Evolutionary conservation across 345 rosid genomes (phyloP).

Genomic region (Dovyalis caffra): DNA sequence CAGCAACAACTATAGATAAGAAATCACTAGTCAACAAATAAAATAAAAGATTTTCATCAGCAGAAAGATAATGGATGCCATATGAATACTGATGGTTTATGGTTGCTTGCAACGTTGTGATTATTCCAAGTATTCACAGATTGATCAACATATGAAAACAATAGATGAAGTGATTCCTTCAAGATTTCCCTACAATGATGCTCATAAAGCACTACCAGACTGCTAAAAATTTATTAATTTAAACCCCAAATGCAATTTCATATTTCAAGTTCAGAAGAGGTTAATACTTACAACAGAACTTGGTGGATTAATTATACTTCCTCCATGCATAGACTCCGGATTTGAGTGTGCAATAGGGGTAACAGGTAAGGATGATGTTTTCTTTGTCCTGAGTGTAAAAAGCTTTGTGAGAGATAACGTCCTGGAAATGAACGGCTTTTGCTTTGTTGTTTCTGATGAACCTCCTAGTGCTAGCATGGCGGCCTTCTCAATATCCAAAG

Average conservation of each 20-base stretch:
- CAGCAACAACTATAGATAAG: background rate
- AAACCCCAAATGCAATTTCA: background rate
- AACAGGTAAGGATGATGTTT: constrained; percentile 64
- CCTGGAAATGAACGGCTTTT: constrained; percentile 46
- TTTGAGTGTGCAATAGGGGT: constrained; percentile 74
- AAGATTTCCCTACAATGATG: background rate
- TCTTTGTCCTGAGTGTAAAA: constrained; percentile 52
- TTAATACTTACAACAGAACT: constrained; percentile 43
- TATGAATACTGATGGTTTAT: background rate
- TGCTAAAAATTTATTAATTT: background rate
- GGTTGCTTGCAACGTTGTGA: background rate
- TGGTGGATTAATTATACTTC: constrained; percentile 37
- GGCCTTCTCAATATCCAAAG: constrained; percentile 73
- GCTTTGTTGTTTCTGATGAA: constrained; percentile 35
- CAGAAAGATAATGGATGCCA: background rate
- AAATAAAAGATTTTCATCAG: background rate
- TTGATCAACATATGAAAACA: background rate
- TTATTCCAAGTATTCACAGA: background rate
- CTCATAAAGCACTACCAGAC: background rate
- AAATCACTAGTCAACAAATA: background rate
- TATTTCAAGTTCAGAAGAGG: background rate
- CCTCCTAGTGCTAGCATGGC: constrained; percentile 60
- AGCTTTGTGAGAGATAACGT: constrained; percentile 58
- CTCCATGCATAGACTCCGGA: constrained; percentile 88
- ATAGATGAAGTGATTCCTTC: background rate